Percentiles rank a stretch among this genome's conserved stretches.
Evolutionary conservation across 805 yeast species (phyloP).

Genomic region (Isabelozyma pseudorhagii): DNA sequence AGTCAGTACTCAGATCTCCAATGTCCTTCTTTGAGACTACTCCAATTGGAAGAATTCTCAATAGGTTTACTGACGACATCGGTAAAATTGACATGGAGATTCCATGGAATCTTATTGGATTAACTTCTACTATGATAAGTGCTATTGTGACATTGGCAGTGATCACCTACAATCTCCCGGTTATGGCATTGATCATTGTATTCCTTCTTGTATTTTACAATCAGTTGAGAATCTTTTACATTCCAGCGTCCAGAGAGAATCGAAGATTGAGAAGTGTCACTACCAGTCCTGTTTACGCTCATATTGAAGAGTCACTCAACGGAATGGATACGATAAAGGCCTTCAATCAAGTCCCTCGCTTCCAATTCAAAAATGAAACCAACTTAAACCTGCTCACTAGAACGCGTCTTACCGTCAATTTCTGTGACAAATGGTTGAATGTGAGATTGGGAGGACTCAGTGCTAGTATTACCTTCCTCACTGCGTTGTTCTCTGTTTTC

Average conservation of each 20-base stretch:
- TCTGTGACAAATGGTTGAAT: conserved; percentile 25
- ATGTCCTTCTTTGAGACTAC: conserved; percentile 31
- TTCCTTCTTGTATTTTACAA: conserved; percentile 17
- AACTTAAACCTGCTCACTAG: conserved; percentile 11
- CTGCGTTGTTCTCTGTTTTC: conserved; percentile 17
- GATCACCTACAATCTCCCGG: conserved; percentile 19
- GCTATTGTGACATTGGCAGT: conserved; percentile 18
- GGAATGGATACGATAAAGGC: conserved; percentile 25
- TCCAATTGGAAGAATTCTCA: conserved; percentile 25
- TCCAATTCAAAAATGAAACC: conserved; percentile 11
- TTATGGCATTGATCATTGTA: conserved; percentile 16
- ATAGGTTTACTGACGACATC: conserved; percentile 25
- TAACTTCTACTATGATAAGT: conserved; percentile 12
- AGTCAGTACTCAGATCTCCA: conserved; percentile 20
- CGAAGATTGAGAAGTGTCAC: conserved; percentile 19
- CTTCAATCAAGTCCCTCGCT: conserved; percentile 16
- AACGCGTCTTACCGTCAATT: conserved; percentile 2
- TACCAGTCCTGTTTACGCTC: conserved; percentile 22
- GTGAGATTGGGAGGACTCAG: conserved; percentile 22
- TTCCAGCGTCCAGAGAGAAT: conserved; percentile 22
- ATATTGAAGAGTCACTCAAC: conserved; percentile 22
- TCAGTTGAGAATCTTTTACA: conserved; percentile 16
- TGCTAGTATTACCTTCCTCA: conserved; percentile 13
- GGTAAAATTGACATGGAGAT: conserved; percentile 18
- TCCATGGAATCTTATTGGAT: conserved; percentile 19